Evolutionary conservation across 768 basidiomycete species (phyloP), one percentile per base, ranked within the genome.

Genomic region (Hericium rajendrae): DNA sequence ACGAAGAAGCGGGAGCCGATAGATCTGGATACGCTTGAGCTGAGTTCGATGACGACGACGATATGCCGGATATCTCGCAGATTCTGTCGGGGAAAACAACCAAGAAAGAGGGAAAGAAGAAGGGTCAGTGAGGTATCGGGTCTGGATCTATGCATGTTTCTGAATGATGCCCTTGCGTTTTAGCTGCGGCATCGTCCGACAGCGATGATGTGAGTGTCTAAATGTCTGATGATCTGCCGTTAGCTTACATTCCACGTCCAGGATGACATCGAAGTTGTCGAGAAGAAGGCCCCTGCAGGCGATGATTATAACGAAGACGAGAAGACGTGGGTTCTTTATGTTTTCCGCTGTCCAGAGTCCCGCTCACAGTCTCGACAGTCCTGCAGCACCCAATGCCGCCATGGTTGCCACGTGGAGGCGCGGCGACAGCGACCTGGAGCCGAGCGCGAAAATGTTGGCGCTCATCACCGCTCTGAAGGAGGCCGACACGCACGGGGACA

Each of bases 391-490:
- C 8, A 60, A 62, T n/a, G 58, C 65, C 18, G 39, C 41, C 18
- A 55, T 80, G 13, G 64, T 85, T 38, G 74, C 74, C 1, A 78
- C 77, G 12, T 85, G 84, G 83, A 65, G 72, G n/a, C 75, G 74
- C 50, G 82, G 79, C 24, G 83, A 83, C 60, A 78, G 80, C 58
- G 78, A 82, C 66, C 65, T 86, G 59, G 83, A 85, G 66, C 76
- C 84, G 8, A 85, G 83, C 65, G 73, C 84, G 9, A 88, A 87
- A 74, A 88, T 88, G 85, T 51, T 78, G 22, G 75, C 74, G 28
- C 67, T 85, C 63, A 68, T 88, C 18, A 67, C 75, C 2, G 71
- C 80, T 49, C 70, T 91, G 61, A 77, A 80, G 62, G 73, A 83
- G 56, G 83, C 80, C 79, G 80, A 83, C 13, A 60, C 63, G 9